phyloP scores from a whole-genome alignment of 495 filamentous ascomycete genomes.

The Mytilinidion resinicola region DNA sequence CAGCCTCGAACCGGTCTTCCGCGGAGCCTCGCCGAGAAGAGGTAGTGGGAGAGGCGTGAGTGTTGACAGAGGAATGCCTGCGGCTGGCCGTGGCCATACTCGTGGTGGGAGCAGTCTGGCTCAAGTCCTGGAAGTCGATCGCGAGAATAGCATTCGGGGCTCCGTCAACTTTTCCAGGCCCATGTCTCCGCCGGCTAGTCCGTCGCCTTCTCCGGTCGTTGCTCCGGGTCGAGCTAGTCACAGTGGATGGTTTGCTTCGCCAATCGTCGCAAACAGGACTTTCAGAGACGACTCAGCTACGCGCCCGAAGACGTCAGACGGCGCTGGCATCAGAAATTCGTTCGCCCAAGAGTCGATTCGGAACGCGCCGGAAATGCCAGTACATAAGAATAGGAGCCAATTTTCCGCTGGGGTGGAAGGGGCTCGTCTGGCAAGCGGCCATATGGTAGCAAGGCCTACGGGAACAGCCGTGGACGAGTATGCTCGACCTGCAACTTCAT shows the following conservation, averaged over 20 bases:
- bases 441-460: slow-evolving; percentile 33
- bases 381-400: slow-evolving; percentile 50
- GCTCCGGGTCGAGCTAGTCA: slow-evolving; percentile 24
- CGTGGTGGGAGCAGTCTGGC: slow-evolving; percentile 30
- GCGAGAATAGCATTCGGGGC: slow-evolving; percentile 55
- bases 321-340: slow-evolving; percentile 26
- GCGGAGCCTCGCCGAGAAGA: slow-evolving; percentile 43
- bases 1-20: slow-evolving; percentile 50
- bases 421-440: slow-evolving; percentile 36
- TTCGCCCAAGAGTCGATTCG: slow-evolving; percentile 37
- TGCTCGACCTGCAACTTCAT: background rate
- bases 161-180: slow-evolving; percentile 85
- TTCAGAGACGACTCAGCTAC: slow-evolving; percentile 8
- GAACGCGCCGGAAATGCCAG: slow-evolving; percentile 44
- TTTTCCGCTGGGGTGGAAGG: slow-evolving; percentile 40
- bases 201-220: slow-evolving; percentile 29
- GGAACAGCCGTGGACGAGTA: slow-evolving; percentile 33
- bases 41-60: slow-evolving; percentile 40
- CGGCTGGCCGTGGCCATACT: slow-evolving; percentile 13
- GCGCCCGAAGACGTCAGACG: slow-evolving; percentile 8
- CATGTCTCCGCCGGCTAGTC: slow-evolving; percentile 46
- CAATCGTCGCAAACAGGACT: slow-evolving; percentile 13
- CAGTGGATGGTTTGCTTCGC: slow-evolving; percentile 36
- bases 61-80: slow-evolving; percentile 38
- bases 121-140: slow-evolving; percentile 44